phyloP scores from a whole-genome alignment of 495 filamentous ascomycete species.

The Penicillium pulvis region DNA sequence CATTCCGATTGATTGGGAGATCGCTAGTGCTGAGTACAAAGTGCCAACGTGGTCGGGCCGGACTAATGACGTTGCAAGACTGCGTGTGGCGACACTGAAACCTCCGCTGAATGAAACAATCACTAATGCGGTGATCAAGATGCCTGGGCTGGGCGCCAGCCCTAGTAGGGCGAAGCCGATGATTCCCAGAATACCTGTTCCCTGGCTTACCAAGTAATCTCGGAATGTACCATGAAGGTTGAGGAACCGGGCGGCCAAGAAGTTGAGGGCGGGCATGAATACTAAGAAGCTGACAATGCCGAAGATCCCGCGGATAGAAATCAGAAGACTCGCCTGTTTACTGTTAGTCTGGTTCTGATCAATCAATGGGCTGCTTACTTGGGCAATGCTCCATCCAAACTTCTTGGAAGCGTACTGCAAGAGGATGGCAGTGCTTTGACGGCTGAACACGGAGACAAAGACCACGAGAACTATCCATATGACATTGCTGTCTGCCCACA shows the following conservation, averaged over 20 bases:
- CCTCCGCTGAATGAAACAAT: slow-evolving; percentile 37
- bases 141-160: slow-evolving; percentile 29
- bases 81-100: slow-evolving; percentile 34
- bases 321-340: slow-evolving; percentile 39
- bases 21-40: slow-evolving; percentile 37
- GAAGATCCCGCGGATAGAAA: slow-evolving; percentile 42
- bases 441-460: slow-evolving; percentile 33
- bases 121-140: slow-evolving; percentile 39
- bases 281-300: slow-evolving; percentile 33
- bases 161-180: slow-evolving; percentile 36
- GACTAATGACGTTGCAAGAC: slow-evolving; percentile 39
- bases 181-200: slow-evolving; percentile 27
- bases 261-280: slow-evolving; percentile 34
- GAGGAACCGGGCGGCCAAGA: slow-evolving; percentile 23
- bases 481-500: slow-evolving; percentile 34
- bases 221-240: slow-evolving; percentile 31
- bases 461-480: slow-evolving; percentile 32
- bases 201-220: slow-evolving; percentile 38
- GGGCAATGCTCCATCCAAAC: slow-evolving; percentile 42
- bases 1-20: slow-evolving; percentile 33
- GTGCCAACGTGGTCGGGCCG: slow-evolving; percentile 34
- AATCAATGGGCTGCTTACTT: slow-evolving; percentile 23
- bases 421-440: slow-evolving; percentile 32
- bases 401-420: slow-evolving; percentile 47
- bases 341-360: slow-evolving; percentile 7